phyloP scores from a whole-genome alignment of 2,329 filamentous ascomycete genomes.

The Lanzia echinophila region DNA sequence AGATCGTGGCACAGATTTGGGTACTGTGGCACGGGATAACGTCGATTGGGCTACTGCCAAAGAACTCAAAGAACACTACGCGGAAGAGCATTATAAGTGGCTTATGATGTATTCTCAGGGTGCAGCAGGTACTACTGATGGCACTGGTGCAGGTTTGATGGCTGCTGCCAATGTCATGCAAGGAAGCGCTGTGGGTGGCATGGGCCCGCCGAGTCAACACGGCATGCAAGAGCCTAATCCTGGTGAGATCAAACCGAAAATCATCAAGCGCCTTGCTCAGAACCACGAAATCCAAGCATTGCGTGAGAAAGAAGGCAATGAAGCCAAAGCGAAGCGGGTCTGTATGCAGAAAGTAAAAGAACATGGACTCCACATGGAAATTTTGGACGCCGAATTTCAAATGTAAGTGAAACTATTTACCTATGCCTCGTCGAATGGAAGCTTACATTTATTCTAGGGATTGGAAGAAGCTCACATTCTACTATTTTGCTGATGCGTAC shows the following conservation, averaged over 20 bases:
- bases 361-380: conserved; percentile 95
- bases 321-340: conserved; percentile 93
- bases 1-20: conserved; percentile 90
- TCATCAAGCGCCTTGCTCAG: conserved; percentile 92
- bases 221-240: conserved; percentile 64
- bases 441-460: conserved; percentile 53
- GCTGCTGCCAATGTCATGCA: conserved; percentile 57
- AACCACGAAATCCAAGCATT: conserved; percentile 83
- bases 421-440: not conserved
- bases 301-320: conserved; percentile 92
- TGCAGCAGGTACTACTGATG: conserved; percentile 55
- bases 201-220: conserved; percentile 69
- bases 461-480: conserved; percentile 98
- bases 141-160: conserved; percentile 54
- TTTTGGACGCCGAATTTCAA: conserved; percentile 96
- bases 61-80: conserved; percentile 82
- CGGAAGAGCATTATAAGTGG: conserved; percentile 96
- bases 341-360: conserved; percentile 96
- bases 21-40: conserved; percentile 83
- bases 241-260: conserved; percentile 83
- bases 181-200: conserved; percentile 67
- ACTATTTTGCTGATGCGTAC: conserved; percentile 96
- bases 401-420: conserved; percentile 59
- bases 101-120: conserved; percentile 96
- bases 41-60: conserved; percentile 84